phyloP scores from a whole-genome alignment of 768 basidiomycete genomes.

The Leccinum subgranulosum region DNA sequence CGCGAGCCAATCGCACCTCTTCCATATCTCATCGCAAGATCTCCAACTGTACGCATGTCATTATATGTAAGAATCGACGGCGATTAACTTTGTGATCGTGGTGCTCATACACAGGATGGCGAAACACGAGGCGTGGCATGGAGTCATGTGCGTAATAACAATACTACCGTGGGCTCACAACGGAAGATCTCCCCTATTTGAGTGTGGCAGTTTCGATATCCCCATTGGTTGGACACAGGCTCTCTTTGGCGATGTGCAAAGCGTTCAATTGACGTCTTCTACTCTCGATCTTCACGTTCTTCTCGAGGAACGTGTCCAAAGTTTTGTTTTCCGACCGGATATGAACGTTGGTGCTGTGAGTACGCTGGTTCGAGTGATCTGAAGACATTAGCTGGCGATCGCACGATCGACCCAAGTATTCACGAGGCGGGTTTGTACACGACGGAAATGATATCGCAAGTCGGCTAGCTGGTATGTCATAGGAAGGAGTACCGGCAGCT shows the following conservation, averaged over 20 bases:
- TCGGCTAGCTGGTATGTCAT: neutral
- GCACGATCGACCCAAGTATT: neutral
- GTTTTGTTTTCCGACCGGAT: neutral
- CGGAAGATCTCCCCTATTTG: neutral
- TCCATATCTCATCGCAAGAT: neutral
- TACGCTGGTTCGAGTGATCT: neutral
- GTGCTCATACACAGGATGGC: constrained; percentile 2
- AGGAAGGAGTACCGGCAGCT: neutral
- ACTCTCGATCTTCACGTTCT: neutral
- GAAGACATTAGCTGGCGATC: neutral
- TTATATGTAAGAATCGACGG: constrained; percentile 7
- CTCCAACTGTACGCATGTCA: neutral
- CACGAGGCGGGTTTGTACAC: neutral
- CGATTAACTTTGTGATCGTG: constrained; percentile 6
- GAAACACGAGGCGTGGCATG: constrained; percentile 10
- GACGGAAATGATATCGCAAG: neutral
- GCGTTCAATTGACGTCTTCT: neutral
- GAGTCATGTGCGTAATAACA: neutral
- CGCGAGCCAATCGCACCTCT: neutral
- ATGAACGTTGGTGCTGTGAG: neutral
- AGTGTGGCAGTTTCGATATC: neutral
- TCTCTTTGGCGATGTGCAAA: neutral
- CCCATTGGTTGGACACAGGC: neutral
- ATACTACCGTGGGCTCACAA: neutral
- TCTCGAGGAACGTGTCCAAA: neutral